Base-by-base conservation (phyloP, 768 basidiomycete genomes). In the Leucocoprinus birnbaumii region DNA sequence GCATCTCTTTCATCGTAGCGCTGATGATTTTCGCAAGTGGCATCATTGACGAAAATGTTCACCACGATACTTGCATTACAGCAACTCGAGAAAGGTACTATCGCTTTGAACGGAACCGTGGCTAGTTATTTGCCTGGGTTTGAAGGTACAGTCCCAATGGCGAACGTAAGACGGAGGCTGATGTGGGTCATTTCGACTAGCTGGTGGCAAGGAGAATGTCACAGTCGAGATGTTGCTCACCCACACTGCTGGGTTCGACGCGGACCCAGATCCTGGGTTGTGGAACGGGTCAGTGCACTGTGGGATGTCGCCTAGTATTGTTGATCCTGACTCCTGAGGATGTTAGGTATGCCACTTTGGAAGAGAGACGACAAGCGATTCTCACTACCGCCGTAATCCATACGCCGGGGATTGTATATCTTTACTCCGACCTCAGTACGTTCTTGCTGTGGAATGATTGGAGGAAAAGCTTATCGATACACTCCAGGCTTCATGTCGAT, bases 31-130 rank as follows among this genome's bases (percentile, higher is more conserved):
- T 19, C 9, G 25, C 18, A 35, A 68, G 66, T 68, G 66, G 66
- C 66, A 2, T 68, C 66, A n/a, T 55, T 68, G 42, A 66, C 66
- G 31, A 68, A 68, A 49, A 51, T 68, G 60, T 66, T 68, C 48
- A 66, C 65, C 3, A 61, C 65, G 26, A 64, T 68, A 26, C 58
- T 59, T 1, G 63, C 62, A 4, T 48, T 68, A 53, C 65, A 68
- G 35, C 66, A 68, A 52, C 53, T 68, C 31, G 66, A 68, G 11
- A 50, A 53, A 21, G 60, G 63, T 1, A 58, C 38, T 21, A 58
- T 68, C 34, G 47, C 37, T 3, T 48, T 66, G 38, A 56, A 65
- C 26, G 58, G 54, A 4, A 61, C 57, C 9, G 66, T 68, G 19
- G 61, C 61, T 3, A 56, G 44, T 3, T 63, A 66, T 35, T 51